Conservation (phyloP, 768 basidiomycete genomes). For the Piloderma croceum region DNA sequence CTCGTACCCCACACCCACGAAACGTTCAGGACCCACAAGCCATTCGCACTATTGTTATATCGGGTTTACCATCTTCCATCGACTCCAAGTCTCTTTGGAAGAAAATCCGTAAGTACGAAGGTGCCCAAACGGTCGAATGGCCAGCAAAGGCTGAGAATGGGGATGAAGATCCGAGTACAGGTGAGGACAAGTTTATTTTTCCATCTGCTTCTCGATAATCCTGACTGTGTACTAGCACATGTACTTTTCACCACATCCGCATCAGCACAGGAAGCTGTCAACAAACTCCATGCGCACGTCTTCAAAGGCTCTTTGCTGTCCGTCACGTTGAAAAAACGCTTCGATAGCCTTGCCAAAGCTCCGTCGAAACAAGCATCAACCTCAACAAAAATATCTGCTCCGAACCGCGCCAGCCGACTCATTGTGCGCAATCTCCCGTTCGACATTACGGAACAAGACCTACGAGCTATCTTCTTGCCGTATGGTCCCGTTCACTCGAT, state of each 20-base stretch:
- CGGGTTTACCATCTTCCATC: slow-evolving; percentile 61
- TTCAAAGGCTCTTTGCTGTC: slow-evolving; percentile 88
- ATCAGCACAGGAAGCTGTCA: slow-evolving; percentile 63
- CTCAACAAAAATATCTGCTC: slow-evolving; percentile 35
- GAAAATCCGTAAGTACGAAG: slow-evolving; percentile 73
- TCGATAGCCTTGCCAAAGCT: slow-evolving; percentile 60
- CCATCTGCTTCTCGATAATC: background rate
- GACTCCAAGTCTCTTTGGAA: slow-evolving; percentile 76
- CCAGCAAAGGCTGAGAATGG: slow-evolving; percentile 52
- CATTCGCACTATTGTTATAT: slow-evolving; percentile 72
- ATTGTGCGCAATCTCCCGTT: slow-evolving; percentile 91
- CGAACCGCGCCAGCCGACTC: slow-evolving; percentile 71
- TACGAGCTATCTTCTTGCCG: slow-evolving; percentile 81
- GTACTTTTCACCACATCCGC: slow-evolving; percentile 66
- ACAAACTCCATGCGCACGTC: slow-evolving; percentile 85
- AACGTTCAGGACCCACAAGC: slow-evolving; percentile 67
- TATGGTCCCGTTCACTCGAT: slow-evolving; percentile 85
- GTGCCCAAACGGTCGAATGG: slow-evolving; percentile 74
- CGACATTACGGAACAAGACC: slow-evolving; percentile 75
- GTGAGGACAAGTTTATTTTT: slow-evolving; percentile 27
- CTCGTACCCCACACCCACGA: slow-evolving; percentile 28
- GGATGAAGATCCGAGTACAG: slow-evolving; percentile 45
- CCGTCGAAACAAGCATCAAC: slow-evolving; percentile 22
- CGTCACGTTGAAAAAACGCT: slow-evolving; percentile 79
- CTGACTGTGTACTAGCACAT: slow-evolving; percentile 44